Evolutionary conservation across 2,329 filamentous ascomycete genomes (phyloP).

Genomic region (Alternaria triticimaculans): DNA sequence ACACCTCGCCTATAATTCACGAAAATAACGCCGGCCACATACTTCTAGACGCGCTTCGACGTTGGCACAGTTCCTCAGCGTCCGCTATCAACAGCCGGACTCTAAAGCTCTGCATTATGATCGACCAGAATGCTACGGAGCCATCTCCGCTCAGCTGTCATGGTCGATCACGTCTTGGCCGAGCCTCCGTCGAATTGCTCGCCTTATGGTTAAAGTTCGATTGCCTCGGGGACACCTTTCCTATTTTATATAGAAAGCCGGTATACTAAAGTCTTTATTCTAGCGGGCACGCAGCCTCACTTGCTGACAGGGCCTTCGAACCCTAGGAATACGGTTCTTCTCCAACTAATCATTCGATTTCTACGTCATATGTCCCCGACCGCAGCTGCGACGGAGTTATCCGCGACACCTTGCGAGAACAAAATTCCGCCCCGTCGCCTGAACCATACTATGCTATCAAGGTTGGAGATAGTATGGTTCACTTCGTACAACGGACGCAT

Average conservation of each 20-base stretch:
- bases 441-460: background rate
- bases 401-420: background rate
- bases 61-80: constrained; percentile 3
- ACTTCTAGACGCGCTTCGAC: constrained; percentile 9
- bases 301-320: background rate
- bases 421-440: background rate
- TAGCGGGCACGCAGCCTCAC: background rate
- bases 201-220: constrained; percentile 6
- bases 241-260: background rate
- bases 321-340: background rate
- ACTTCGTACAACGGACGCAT: background rate
- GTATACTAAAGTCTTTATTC: background rate
- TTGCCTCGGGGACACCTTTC: background rate
- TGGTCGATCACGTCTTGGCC: background rate
- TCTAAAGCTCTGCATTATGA: background rate
- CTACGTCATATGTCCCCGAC: background rate
- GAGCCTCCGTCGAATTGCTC: background rate
- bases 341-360: background rate
- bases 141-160: background rate
- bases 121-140: background rate
- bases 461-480: background rate
- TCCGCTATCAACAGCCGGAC: constrained; percentile 3
- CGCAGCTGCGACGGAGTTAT: background rate
- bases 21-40: background rate
- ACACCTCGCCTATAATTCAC: background rate